Conservation (phyloP, 306 rosid genomes). For the Vachellia collinsii region DNA sequence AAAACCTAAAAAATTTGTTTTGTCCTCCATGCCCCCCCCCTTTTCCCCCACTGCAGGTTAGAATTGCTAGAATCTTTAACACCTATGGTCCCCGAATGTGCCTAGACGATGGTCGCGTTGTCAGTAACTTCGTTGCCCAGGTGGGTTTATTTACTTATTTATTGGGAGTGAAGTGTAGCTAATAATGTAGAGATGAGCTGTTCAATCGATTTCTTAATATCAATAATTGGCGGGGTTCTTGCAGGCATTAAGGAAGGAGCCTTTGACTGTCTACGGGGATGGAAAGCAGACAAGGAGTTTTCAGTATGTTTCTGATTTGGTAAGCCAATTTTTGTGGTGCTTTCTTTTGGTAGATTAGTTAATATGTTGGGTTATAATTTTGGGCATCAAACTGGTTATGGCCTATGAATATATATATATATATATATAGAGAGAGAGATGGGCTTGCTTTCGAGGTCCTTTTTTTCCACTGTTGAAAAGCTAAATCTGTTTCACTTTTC, state of each 20-base stretch:
- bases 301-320: constrained; percentile 99
- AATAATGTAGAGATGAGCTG: background rate
- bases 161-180: background rate
- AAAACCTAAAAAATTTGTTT: background rate
- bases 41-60: constrained; percentile 57
- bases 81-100: constrained; percentile 99
- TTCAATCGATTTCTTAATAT: constrained; percentile 26
- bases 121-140: constrained; percentile 98
- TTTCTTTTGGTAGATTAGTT: constrained; percentile 11
- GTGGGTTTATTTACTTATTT: constrained; percentile 37
- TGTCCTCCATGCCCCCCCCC: background rate
- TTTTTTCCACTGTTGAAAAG: background rate
- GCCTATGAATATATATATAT: background rate
- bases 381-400: background rate
- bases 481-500: background rate
- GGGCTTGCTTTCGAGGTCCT: background rate
- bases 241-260: constrained; percentile 98
- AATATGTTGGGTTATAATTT: background rate
- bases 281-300: constrained; percentile 99
- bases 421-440: background rate
- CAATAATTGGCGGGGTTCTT: constrained; percentile 35
- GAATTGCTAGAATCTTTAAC: constrained; percentile 98
- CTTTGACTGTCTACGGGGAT: constrained; percentile 95
- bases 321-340: constrained; percentile 36
- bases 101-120: constrained; percentile 99